Conservation (phyloP, 2,329 filamentous ascomycete species). For the Canariomyces notabilis region DNA sequence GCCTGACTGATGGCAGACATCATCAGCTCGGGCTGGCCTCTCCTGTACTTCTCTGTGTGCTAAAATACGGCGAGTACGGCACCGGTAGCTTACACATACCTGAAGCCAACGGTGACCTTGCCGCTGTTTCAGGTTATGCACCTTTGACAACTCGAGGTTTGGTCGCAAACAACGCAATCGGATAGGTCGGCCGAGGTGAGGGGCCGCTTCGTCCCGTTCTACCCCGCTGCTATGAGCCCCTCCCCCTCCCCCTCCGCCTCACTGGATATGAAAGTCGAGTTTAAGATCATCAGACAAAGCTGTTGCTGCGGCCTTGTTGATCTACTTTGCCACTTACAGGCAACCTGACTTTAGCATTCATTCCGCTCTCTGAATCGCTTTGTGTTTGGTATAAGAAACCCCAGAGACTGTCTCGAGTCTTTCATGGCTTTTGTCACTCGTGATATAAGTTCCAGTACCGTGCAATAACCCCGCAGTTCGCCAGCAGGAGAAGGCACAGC, state of each 20-base stretch:
- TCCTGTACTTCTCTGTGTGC: too few species aligned
- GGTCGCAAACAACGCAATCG: not conserved
- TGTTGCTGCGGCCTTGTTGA: constrained; percentile 4
- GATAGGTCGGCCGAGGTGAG: not conserved
- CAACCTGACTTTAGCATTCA: too few species aligned
- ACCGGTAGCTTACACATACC: not conserved
- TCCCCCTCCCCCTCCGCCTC: constrained; percentile 3
- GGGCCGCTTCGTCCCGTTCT: not conserved
- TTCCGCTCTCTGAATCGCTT: too few species aligned
- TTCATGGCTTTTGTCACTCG: not conserved
- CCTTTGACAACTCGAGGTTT: not conserved
- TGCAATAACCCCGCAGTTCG: not conserved
- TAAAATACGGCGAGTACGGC: not conserved
- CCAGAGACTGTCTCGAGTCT: too few species aligned
- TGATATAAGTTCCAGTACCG: too few species aligned
- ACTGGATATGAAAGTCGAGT: constrained; percentile 5
- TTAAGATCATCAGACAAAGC: constrained; percentile 14
- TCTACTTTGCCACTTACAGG: constrained; percentile 10
- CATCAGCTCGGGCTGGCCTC: too few species aligned
- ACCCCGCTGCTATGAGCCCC: constrained; percentile 11
- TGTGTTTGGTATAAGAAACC: too few species aligned
- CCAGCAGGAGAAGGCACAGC: not conserved
- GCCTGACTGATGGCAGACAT: too few species aligned
- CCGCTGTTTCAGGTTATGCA: constrained; percentile 15
- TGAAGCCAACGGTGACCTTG: constrained; percentile 2